phyloP scores from a whole-genome alignment of 1,284 basidiomycete species.

The Apiotrichum siamense region DNA sequence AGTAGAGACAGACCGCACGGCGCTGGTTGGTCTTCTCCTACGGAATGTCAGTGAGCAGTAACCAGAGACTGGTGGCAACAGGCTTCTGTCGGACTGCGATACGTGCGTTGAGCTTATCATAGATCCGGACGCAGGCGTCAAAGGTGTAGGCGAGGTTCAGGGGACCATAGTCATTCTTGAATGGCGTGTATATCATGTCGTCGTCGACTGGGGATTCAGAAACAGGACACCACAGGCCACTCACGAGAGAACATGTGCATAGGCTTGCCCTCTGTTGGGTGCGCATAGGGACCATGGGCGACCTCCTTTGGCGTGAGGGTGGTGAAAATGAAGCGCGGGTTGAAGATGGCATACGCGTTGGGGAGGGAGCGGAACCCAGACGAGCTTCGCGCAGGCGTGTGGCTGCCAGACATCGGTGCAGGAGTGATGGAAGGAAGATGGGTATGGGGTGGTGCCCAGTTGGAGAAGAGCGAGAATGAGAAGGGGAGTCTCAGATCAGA shows the following conservation, averaged over 20 bases:
- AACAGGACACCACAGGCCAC: constrained; percentile 55
- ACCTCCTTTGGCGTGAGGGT: constrained; percentile 30
- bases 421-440: background rate
- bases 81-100: too few species aligned
- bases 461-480: too few species aligned
- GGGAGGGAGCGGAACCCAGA: constrained; percentile 24
- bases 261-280: constrained; percentile 27
- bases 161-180: constrained; percentile 93
- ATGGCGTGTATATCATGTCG: constrained; percentile 84
- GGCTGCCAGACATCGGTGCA: background rate
- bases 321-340: constrained; percentile 38
- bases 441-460: background rate
- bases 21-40: constrained; percentile 58
- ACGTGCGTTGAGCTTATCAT: constrained; percentile 75
- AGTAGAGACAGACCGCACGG: constrained; percentile 71
- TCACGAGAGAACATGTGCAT: constrained; percentile 37
- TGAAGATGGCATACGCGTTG: constrained; percentile 34
- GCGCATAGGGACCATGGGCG: constrained; percentile 22
- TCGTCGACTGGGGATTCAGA: constrained; percentile 53
- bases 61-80: background rate
- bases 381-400: background rate
- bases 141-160: constrained; percentile 87
- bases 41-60: constrained; percentile 16
- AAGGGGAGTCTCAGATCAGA: too few species aligned
- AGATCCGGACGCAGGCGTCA: constrained; percentile 86